A percentile compares a stretch with the other conserved stretches of the same genome.
Evolutionary conservation across 2,329 filamentous ascomycete genomes (phyloP).

Genomic region (Aspergillus sp.): DNA sequence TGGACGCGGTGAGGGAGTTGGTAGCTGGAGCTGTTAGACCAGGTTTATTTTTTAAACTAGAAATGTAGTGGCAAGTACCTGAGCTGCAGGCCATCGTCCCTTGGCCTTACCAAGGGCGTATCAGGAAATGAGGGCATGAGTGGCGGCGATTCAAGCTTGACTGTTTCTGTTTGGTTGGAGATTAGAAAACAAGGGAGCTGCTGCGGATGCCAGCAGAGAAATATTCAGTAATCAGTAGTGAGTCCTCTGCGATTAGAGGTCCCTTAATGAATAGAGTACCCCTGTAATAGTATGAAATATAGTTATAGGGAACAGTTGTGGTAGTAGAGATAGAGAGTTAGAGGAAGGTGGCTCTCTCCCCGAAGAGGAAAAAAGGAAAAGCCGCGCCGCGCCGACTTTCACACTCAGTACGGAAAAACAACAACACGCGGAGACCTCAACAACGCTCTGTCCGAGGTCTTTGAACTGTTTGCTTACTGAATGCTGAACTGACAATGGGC

Average conservation of each 20-base stretch:
- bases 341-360: background rate
- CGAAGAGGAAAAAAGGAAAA: background rate
- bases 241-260: background rate
- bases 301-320: no score
- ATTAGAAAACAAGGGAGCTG: conserved; percentile 8
- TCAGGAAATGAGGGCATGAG: conserved; percentile 30
- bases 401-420: background rate
- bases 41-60: conserved; percentile 6
- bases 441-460: background rate
- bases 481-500: conserved; percentile 20
- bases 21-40: conserved; percentile 42
- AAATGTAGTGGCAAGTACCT: conserved; percentile 26
- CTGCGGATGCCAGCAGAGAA: background rate
- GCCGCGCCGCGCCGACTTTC: background rate
- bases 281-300: no score
- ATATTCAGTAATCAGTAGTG: background rate
- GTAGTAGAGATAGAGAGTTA: background rate
- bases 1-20: conserved; percentile 53
- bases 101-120: conserved; percentile 31
- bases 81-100: conserved; percentile 37
- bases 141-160: conserved; percentile 7
- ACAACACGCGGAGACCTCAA: background rate
- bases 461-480: background rate
- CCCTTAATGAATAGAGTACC: no score
- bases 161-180: conserved; percentile 11